Evolutionary conservation across 1,139 yeast species (phyloP).

Genomic region (Kodamaea suecica): DNA sequence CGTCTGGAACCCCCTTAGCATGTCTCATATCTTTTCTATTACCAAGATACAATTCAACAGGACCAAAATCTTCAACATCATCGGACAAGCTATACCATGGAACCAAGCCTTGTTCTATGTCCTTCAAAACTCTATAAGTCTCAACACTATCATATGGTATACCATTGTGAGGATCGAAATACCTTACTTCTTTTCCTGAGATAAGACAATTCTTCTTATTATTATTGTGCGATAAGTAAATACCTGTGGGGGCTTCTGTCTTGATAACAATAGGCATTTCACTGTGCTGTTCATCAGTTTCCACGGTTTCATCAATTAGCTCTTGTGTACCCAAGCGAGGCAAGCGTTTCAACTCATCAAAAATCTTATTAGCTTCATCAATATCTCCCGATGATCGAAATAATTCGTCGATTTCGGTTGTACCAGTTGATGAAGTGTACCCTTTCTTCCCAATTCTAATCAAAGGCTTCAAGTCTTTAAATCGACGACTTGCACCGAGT

Average conservation of each 20-base stretch:
- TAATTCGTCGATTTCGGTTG: constrained; percentile 36
- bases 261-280: constrained; percentile 46
- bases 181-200: constrained; percentile 75
- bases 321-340: constrained; percentile 67
- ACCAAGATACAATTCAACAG: constrained; percentile 57
- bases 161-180: constrained; percentile 84
- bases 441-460: constrained; percentile 48
- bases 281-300: constrained; percentile 40
- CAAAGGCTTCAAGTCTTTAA: constrained; percentile 55
- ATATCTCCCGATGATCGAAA: constrained; percentile 34
- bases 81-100: constrained; percentile 60
- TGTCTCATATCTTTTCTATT: constrained; percentile 53
- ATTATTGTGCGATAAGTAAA: constrained; percentile 63
- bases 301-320: constrained; percentile 43
- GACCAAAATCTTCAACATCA: constrained; percentile 54
- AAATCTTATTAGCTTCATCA: constrained; percentile 38
- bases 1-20: constrained; percentile 88
- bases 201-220: constrained; percentile 69
- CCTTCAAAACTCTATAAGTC: constrained; percentile 67
- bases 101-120: constrained; percentile 60
- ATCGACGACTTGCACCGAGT: constrained; percentile 50
- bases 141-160: constrained; percentile 83
- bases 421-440: constrained; percentile 27
- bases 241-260: constrained; percentile 73
- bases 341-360: constrained; percentile 51